Evolutionary conservation across 1,284 basidiomycete genomes (phyloP).

Genomic region (Trichosporon coremiiforme): DNA sequence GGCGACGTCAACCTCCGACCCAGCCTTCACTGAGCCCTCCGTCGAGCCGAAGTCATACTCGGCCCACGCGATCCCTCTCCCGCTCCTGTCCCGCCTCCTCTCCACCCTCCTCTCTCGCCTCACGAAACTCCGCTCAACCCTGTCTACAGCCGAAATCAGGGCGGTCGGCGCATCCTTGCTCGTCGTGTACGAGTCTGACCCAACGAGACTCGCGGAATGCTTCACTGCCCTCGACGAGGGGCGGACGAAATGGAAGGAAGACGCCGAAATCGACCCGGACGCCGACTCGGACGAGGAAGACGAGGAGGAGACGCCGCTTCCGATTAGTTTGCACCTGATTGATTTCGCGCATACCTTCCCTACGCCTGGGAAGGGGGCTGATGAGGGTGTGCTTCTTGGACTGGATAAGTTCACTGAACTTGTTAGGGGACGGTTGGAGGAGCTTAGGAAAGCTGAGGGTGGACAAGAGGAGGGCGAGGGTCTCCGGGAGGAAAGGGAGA

Average conservation of each 20-base stretch:
- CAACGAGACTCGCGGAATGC: slow-evolving; percentile 57
- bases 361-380: slow-evolving; percentile 72
- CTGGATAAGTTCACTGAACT: slow-evolving; percentile 66
- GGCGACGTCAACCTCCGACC: not conserved
- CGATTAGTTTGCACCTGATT: slow-evolving; percentile 75
- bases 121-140: slow-evolving; percentile 61
- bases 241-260: slow-evolving; percentile 30
- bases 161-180: slow-evolving; percentile 81
- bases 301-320: slow-evolving; percentile 47
- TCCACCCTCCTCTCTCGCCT: slow-evolving; percentile 59
- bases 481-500: not conserved
- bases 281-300: slow-evolving; percentile 50
- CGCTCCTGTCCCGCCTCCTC: slow-evolving; percentile 66
- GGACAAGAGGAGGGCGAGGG: not conserved
- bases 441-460: slow-evolving; percentile 9
- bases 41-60: slow-evolving; percentile 26
- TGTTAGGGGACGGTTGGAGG: slow-evolving; percentile 59
- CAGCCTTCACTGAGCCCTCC: not conserved
- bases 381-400: slow-evolving; percentile 73
- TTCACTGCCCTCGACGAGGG: slow-evolving; percentile 57
- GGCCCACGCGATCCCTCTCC: slow-evolving; percentile 61
- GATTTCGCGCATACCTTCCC: slow-evolving; percentile 89
- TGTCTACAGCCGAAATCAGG: slow-evolving; percentile 67
- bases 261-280: slow-evolving; percentile 36
- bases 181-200: slow-evolving; percentile 79